Evolutionary conservation across 306 rosid genomes (phyloP).

Genomic region (Vigna reflexopilosa): DNA sequence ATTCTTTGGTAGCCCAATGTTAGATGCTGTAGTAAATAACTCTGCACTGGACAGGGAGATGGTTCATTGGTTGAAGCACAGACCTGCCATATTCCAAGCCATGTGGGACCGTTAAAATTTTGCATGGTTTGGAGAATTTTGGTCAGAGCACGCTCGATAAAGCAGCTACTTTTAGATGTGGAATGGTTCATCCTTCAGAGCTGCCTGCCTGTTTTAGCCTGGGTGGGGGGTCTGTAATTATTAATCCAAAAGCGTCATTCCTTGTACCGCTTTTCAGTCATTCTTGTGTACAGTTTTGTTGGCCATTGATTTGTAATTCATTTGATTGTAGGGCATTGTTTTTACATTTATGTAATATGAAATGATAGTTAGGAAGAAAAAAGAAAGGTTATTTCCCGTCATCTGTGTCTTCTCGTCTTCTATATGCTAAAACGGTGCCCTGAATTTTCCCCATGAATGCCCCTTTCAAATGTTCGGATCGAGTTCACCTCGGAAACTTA

Average conservation of each 20-base stretch:
- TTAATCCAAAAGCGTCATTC: slow-evolving; percentile 56
- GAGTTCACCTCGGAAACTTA: background rate
- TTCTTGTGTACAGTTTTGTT: slow-evolving; percentile 84
- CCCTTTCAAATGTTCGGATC: background rate
- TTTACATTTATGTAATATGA: slow-evolving; percentile 60
- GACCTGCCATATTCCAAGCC: slow-evolving; percentile 81
- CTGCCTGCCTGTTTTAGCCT: slow-evolving; percentile 69
- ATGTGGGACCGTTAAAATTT: slow-evolving; percentile 81
- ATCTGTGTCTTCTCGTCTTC: slow-evolving; percentile 26
- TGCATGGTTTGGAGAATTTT: slow-evolving; percentile 55
- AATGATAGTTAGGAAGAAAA: slow-evolving; percentile 47
- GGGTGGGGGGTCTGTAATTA: slow-evolving; percentile 72
- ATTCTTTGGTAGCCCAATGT: slow-evolving; percentile 93
- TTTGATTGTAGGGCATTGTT: slow-evolving; percentile 65
- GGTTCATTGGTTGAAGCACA: slow-evolving; percentile 96
- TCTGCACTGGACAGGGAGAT: slow-evolving; percentile 78
- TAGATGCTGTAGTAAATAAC: slow-evolving; percentile 72
- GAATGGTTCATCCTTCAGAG: slow-evolving; percentile 62
- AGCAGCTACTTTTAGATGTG: slow-evolving; percentile 46
- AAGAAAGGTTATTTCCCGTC: slow-evolving; percentile 37
- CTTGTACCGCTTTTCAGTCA: slow-evolving; percentile 53
- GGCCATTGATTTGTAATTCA: slow-evolving; percentile 68
- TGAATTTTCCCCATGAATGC: background rate
- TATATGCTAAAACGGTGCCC: background rate
- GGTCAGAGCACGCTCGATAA: slow-evolving; percentile 45